Percentiles rank a stretch among this genome's conserved stretches.
Conservation (phyloP, 1,284 basidiomycete genomes). For the Pulveroboletus sp. region DNA sequence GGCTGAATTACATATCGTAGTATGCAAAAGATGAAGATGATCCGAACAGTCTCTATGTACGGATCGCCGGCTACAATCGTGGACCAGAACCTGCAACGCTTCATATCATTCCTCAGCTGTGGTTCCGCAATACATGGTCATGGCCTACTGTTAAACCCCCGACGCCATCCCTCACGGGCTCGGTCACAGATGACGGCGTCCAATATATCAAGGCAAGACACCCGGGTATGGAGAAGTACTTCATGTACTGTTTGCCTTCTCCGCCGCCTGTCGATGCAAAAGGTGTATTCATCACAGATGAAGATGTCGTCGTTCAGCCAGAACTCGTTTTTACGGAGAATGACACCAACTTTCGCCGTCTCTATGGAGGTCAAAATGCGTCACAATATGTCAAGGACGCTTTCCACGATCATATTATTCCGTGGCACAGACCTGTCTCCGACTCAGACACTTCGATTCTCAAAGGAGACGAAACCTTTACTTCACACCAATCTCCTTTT, state of each 20-base stretch:
- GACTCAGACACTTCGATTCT: conserved; percentile 35
- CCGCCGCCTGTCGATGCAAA: conserved; percentile 84
- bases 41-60: conserved; percentile 85
- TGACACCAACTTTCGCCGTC: conserved; percentile 91
- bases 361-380: conserved; percentile 87
- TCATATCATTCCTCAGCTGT: conserved; percentile 93
- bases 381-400: conserved; percentile 91
- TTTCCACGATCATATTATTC: conserved; percentile 98
- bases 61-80: conserved; percentile 96
- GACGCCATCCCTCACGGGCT: conserved; percentile 70
- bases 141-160: conserved; percentile 85
- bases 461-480: conserved; percentile 48
- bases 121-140: conserved; percentile 98
- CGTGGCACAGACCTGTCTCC: conserved; percentile 66
- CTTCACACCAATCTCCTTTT: conserved; percentile 55
- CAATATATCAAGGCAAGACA: conserved; percentile 76
- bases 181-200: conserved; percentile 51
- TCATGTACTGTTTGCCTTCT: conserved; percentile 89
- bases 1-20: conserved; percentile 42
- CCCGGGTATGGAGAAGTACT: conserved; percentile 69
- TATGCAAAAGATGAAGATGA: conserved; percentile 97
- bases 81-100: conserved; percentile 95
- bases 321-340: conserved; percentile 93
- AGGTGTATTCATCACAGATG: conserved; percentile 60
- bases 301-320: conserved; percentile 73